Percentiles rank a stretch among this genome's conserved stretches.
Evolutionary conservation across 1,139 yeast species (phyloP).

Genomic region (Keqinozyma sinolaborantium): DNA sequence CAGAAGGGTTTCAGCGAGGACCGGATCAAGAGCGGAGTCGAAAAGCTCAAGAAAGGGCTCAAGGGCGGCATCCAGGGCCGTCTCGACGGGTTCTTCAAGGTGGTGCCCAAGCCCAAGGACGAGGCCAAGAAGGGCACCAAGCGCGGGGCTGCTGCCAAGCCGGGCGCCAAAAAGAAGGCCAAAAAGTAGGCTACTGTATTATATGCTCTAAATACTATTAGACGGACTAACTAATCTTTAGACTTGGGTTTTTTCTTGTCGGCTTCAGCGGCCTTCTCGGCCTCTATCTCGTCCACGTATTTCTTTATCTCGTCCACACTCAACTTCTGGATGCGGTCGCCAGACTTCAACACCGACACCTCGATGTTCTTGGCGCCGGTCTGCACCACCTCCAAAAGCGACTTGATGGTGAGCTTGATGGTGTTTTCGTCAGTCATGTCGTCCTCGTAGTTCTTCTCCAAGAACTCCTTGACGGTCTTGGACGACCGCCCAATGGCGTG

Average conservation of each 20-base stretch:
- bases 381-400: conserved; percentile 92
- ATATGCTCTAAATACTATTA: no score
- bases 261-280: conserved; percentile 86
- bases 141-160: conserved; percentile 16
- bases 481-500: conserved; percentile 95
- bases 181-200: conserved; percentile 7
- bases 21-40: conserved; percentile 83
- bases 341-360: conserved; percentile 80
- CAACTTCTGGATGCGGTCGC: conserved; percentile 49
- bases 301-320: conserved; percentile 71
- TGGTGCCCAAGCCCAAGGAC: conserved; percentile 45
- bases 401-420: conserved; percentile 76
- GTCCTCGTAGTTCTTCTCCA: conserved; percentile 85
- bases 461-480: conserved; percentile 91
- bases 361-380: conserved; percentile 97
- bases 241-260: conserved; percentile 71
- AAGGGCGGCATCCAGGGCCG: conserved; percentile 89
- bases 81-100: conserved; percentile 85
- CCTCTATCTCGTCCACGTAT: conserved; percentile 81
- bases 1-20: conserved; percentile 90
- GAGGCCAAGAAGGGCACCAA: conserved; percentile 28
- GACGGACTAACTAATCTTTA: conserved; percentile 13
- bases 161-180: conserved; percentile 14
- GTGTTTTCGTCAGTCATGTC: conserved; percentile 69
- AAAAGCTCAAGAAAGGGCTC: conserved; percentile 76